Evolutionary conservation across 331 rosid species (phyloP).

Genomic region (Malus hybrid): DNA sequence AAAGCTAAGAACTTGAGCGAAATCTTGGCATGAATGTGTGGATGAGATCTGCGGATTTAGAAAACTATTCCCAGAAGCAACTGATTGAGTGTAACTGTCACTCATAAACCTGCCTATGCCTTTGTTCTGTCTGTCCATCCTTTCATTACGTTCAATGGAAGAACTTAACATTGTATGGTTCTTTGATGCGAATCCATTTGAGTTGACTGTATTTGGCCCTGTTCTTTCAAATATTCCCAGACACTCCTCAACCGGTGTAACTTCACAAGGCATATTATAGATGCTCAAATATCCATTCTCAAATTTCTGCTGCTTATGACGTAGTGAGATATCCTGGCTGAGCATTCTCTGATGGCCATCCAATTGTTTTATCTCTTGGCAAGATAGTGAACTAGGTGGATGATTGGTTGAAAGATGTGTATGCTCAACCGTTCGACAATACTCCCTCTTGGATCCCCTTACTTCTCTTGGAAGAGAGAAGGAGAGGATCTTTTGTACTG

Average conservation of each 20-base stretch:
- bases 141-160: constrained; percentile 20
- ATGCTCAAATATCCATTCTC: constrained; percentile 28
- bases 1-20: constrained; percentile 1
- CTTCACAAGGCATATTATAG: constrained; percentile 9
- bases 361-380: constrained; percentile 33
- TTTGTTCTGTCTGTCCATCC: constrained; percentile 12
- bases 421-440: constrained; percentile 23
- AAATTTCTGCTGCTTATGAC: constrained; percentile 41
- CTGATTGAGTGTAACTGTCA: constrained; percentile 26
- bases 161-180: constrained; percentile 20
- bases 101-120: constrained; percentile 5
- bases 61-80: constrained; percentile 20
- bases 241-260: constrained; percentile 15
- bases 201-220: constrained; percentile 1
- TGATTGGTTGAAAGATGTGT: constrained; percentile 19
- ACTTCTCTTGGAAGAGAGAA: constrained; percentile 26
- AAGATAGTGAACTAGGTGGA: constrained; percentile 25
- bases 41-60: constrained; percentile 22
- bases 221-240: constrained; percentile 17
- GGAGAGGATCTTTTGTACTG: constrained; percentile 7
- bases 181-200: constrained; percentile 19
- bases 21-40: constrained; percentile 14
- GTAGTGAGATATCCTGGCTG: constrained; percentile 18
- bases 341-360: constrained; percentile 27
- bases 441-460: constrained; percentile 44